A percentile compares a stretch with the other conserved stretches of the same genome.
phyloP scores from a whole-genome alignment of 2,329 filamentous ascomycete species.

The Fusarium pseudocircinatum region DNA sequence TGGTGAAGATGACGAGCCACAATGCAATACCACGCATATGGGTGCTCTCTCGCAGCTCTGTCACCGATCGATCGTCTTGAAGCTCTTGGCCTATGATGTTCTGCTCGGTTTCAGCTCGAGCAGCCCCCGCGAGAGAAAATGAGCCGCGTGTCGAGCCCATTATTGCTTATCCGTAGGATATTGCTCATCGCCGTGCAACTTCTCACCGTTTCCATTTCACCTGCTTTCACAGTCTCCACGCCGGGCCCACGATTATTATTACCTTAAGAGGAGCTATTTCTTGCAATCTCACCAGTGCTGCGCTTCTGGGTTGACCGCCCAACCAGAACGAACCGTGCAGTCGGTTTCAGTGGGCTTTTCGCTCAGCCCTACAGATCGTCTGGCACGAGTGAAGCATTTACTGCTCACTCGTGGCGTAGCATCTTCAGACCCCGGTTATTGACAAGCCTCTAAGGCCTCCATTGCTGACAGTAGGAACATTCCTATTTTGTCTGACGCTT shows the following conservation, averaged over 20 bases:
- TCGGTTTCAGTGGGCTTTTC: constrained; percentile 34
- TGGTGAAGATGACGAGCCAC: constrained; percentile 16
- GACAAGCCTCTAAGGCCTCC: constrained; percentile 39
- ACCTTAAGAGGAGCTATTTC: constrained; percentile 27
- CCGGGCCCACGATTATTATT: constrained; percentile 26
- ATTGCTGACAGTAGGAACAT: constrained; percentile 40
- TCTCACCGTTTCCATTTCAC: constrained; percentile 22
- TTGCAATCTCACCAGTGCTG: constrained; percentile 23
- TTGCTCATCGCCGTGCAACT: constrained; percentile 1
- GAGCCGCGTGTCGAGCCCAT: constrained; percentile 10
- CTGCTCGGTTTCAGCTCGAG: constrained; percentile 23
- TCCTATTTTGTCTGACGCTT: constrained; percentile 17
- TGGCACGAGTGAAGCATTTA: constrained; percentile 29
- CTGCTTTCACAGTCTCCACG: constrained; percentile 22
- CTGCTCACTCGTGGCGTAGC: constrained; percentile 43
- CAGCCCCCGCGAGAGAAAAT: constrained; percentile 8
- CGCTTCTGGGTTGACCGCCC: constrained; percentile 16
- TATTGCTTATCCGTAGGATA: constrained; percentile 20
- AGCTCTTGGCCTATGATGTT: constrained; percentile 17
- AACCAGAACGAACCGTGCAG: constrained; percentile 24
- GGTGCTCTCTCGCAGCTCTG: constrained; percentile 17
- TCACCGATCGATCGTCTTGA: constrained; percentile 32
- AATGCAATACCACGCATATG: constrained; percentile 19
- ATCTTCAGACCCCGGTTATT: constrained; percentile 32
- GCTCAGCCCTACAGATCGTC: constrained; percentile 41